Evolutionary conservation across 1,284 basidiomycete genomes (phyloP), one percentile per base, ranked within the genome.

Genomic region (Cutaneotrichosporon arboriforme): DNA sequence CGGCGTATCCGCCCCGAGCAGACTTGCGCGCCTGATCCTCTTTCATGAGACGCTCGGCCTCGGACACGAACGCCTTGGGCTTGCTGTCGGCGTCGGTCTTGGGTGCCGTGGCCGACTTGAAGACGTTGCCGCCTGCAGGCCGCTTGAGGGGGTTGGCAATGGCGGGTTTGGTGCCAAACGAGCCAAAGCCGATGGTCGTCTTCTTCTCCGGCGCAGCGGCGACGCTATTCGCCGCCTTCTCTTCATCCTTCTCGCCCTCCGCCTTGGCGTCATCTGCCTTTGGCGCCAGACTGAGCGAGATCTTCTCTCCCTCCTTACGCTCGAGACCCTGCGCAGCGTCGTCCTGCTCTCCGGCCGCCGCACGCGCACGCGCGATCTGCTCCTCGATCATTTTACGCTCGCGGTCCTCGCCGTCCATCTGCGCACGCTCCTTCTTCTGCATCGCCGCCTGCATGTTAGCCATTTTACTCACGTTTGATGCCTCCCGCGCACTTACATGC

Each of bases 341-440:
- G 22, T 62, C 59, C 34, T 62, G 66, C n/a, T 63, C 66, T 9
- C 61, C 53, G 52, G 66, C 46, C 23, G 61, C 53, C 48, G 65
- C 70, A 46, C 70, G 68, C 0, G 96, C 94, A 26, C 90, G 81
- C 65, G 90, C 90, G 54, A 98, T 98, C 77, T 98, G 94, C 66
- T 97, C 91, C 21, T 87, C 81, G 54, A 99, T 87, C 56, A 93
- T 81, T 66, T 84, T 80, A 13, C 96, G 84, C 75, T 97, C 89
- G 26, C 96, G 83, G 73, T 92, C 88, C 76, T 98, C 96, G 68
- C 97, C 94, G 38, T 90, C 92, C 72, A 86, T 86, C 47, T 88
- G 88, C 33, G 86, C 82, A 8, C 93, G 82, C 66, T 98, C 92
- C 76, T 94, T 92, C 80, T 96, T 96, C 77, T 88, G 75, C 23